phyloP scores from a whole-genome alignment of 495 filamentous ascomycete genomes.

The Schizothecium vesticola region DNA sequence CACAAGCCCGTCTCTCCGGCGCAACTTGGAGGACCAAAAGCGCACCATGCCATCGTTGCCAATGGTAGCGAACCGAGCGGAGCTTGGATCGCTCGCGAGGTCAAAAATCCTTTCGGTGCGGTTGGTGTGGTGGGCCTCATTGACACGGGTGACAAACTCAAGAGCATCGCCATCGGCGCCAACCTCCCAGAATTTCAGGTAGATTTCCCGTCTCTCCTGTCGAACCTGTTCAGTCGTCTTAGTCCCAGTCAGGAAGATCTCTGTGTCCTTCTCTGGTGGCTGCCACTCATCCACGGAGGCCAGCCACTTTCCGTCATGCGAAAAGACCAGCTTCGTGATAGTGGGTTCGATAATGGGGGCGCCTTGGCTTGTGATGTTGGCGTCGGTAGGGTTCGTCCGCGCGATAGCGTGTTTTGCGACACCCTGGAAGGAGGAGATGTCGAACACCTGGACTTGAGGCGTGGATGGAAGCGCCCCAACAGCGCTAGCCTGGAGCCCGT shows the following conservation, averaged over 20 bases:
- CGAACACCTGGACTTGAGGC: conserved; percentile 68
- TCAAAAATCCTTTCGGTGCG: conserved; percentile 58
- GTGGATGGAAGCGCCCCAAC: conserved; percentile 36
- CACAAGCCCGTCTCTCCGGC: conserved; percentile 57
- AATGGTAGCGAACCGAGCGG: conserved; percentile 71
- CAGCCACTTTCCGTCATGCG: conserved; percentile 80
- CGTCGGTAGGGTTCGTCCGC: conserved; percentile 76
- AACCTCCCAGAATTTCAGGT: conserved; percentile 89
- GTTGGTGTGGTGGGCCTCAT: conserved; percentile 65
- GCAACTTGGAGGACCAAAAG: conserved; percentile 67
- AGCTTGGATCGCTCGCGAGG: conserved; percentile 60
- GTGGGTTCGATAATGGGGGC: conserved; percentile 66
- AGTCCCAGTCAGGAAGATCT: conserved; percentile 37
- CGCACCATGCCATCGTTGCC: conserved; percentile 72
- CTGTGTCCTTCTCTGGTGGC: conserved; percentile 60
- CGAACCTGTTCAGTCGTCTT: conserved; percentile 30
- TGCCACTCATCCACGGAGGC: conserved; percentile 88
- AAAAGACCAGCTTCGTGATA: conserved; percentile 65
- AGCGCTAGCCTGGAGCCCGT: conserved; percentile 38
- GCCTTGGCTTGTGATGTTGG: conserved; percentile 66
- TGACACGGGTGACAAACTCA: conserved; percentile 73
- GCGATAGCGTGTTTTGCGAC: conserved; percentile 80
- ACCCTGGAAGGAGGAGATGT: conserved; percentile 65
- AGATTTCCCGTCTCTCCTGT: conserved; percentile 61
- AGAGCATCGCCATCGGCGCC: conserved; percentile 55